Evolutionary conservation across 208 protist genomes (phyloP), one percentile per base, ranked within the genome.

Genomic region (Acanthamoeba castellanii): DNA sequence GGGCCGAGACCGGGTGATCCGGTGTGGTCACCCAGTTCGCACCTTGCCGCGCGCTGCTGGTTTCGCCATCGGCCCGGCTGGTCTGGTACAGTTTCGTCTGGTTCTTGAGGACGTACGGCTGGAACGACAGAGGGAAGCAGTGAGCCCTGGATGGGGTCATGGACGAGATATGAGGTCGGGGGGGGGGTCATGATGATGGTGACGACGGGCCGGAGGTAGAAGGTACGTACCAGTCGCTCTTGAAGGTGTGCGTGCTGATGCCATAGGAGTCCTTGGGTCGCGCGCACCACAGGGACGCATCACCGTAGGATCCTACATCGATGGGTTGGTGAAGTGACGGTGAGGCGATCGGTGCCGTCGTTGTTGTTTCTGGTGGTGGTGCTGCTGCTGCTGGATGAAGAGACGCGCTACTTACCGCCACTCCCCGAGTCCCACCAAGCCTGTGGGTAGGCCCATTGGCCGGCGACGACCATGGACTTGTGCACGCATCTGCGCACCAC

Each of bases 351-450:
- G n/a, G n/a, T n/a, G n/a, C n/a, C 14, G 57, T 25, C 57, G 14
- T 64, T 64, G 9, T 64, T 20, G 57, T 64, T 64, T 20, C 20
- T 20, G 14, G 47, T 52, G 47, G 4, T 52, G 47, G 47, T 52
- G 20, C 57, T 64, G 57, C 57, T 64, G 14, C 9, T 25, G 61
- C 61, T 9, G 25, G 3, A 27, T 16, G 22, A 27, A 27, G n/a
- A 8, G 61, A 55, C 13, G 61, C 7, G 61, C 61, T 22, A 30
- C 66, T 74, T 5, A 84, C 74, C 74, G 74, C 74, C 74, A 37
- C 74, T 84, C 6, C 74, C 74, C 9, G 74, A 45, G 45, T 84
- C 74, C 74, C 42, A 84, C 74, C 74, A 84, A 14, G 30, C 22
- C 9, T 84, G 74, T 20, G 74, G 74, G 74, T 57, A 52, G 5